phyloP scores from a whole-genome alignment of 1,139 yeast genomes.

The Suhomyces bokatorum region DNA sequence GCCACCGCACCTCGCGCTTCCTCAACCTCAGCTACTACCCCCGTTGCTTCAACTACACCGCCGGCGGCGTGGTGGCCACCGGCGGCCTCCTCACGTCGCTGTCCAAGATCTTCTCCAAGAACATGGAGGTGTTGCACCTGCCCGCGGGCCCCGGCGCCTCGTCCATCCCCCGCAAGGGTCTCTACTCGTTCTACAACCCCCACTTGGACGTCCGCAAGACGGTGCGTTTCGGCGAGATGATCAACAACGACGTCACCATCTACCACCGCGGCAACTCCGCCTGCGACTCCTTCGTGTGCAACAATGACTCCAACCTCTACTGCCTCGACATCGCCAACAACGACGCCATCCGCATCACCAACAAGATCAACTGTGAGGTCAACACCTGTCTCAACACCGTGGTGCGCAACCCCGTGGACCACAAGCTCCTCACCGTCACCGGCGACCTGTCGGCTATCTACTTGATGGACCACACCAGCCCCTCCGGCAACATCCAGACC shows the following conservation, averaged over 20 bases:
- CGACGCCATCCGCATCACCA: constrained; percentile 40
- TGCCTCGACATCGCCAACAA: constrained; percentile 55
- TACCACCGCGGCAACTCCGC: constrained; percentile 39
- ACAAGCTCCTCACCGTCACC: constrained; percentile 38
- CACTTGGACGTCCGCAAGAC: constrained; percentile 48
- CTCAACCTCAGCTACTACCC: constrained; percentile 58
- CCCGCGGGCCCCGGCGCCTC: constrained; percentile 15
- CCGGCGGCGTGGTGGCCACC: constrained; percentile 60
- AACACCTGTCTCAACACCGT: constrained; percentile 46
- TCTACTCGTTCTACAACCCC: constrained; percentile 57
- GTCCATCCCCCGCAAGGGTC: constrained; percentile 49
- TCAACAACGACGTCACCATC: constrained; percentile 78
- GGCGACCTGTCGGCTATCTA: constrained; percentile 45
- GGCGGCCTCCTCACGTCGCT: constrained; percentile 62
- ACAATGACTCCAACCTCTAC: constrained; percentile 76
- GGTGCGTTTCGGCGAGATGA: constrained; percentile 70
- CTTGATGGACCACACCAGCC: constrained; percentile 35
- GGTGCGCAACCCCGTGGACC: constrained; percentile 31
- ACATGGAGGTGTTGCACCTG: constrained; percentile 27
- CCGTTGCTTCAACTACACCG: constrained; percentile 64
- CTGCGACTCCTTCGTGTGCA: constrained; percentile 68
- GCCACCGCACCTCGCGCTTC: constrained; percentile 25
- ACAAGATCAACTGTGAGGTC: constrained; percentile 37
- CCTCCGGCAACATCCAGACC: constrained; percentile 21
- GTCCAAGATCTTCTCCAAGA: constrained; percentile 25